Evolutionary conservation across 1,284 basidiomycete species (phyloP), one percentile per base, ranked within the genome.

Genomic region (Trametes pubescens): DNA sequence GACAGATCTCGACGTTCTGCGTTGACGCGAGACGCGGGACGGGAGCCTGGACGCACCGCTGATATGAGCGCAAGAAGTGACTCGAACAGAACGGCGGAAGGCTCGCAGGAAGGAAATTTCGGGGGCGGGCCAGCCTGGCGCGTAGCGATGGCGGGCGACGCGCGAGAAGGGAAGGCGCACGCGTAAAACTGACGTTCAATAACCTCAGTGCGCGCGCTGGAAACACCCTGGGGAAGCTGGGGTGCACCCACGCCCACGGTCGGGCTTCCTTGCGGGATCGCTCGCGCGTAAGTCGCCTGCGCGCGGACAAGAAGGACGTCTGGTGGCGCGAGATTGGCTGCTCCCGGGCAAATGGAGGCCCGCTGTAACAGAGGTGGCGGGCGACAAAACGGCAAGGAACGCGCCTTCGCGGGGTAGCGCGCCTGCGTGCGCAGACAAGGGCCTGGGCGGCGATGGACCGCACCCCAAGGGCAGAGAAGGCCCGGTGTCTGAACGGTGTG

Each of bases 401-500:
- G 35, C 18, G 40, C 43, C 57, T 66, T 65, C 68, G 65, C 64
- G 64, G 57, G 47, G 63, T 34, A 37, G 29, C 22, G n/a, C 49
- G 49, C 22, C 43, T 49, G 44, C 49, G 56, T 48, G 53, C 44
- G 44, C 53, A 38, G 57, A 51, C 56, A 60, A 8, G 51, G 43
- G 64, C 29, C 67, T 65, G 58, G 67, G 62, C 67, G 34, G 38
- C 29, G 55, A 57, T 51, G 26, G 64, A 65, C 64, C 46, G 64
- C 59, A 68, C 64, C 67, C 67, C 57, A 61, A 49, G 22, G 53
- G 37, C 64, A 59, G 55, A 59, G 51, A 62, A 59, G 52, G n/a
- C 53, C 49, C 64, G 67, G 67, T 38, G 67, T 61, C 67, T 68
- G 67, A 65, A 65, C 49, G 51, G 38, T 53, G 38, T 59, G 62